A percentile compares a stretch with the other conserved stretches of the same genome.
These are phyloP conservation scores for Arctium minus DNA, from an alignment of 129 eudicot genomes.

Conservation along the genomic window DNA sequence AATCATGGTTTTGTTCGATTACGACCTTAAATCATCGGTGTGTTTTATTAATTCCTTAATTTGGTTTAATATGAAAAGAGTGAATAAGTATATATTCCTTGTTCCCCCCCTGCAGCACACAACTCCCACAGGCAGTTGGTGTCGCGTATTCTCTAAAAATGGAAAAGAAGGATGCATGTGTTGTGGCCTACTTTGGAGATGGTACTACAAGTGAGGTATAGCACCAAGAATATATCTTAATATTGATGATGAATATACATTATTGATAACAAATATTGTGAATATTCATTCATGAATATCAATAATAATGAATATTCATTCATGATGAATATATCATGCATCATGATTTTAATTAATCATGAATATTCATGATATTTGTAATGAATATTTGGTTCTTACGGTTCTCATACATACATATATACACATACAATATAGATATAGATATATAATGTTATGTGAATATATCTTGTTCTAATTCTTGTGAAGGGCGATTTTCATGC, in stretches of 20 bases:
- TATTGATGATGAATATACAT: too few relatives aligned
- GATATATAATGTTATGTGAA: not conserved
- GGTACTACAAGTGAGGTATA: constrained; percentile 80
- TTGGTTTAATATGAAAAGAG: not conserved
- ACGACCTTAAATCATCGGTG: not conserved
- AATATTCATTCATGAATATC: not conserved
- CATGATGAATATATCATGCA: not conserved
- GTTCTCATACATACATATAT: too few relatives aligned
- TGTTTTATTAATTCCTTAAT: not conserved
- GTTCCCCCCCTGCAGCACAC: constrained; percentile 42
- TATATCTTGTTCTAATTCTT: not conserved
- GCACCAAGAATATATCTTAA: not conserved
- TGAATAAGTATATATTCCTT: not conserved
- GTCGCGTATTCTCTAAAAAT: constrained; percentile 81
- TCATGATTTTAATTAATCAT: too few relatives aligned
- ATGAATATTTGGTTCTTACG: not conserved
- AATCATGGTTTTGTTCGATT: not conserved
- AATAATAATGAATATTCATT: not conserved
- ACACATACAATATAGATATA: not conserved
- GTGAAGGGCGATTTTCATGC: constrained; percentile 91
- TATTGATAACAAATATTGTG: not conserved
- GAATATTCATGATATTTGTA: too few relatives aligned
- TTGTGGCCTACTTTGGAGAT: constrained; percentile 70
- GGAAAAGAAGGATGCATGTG: constrained; percentile 75
- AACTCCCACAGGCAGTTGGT: constrained; percentile 89